Evolutionary conservation across 1,139 yeast genomes (phyloP), one percentile per base, ranked within the genome.

Genomic region (Saccharomyces hybrid): DNA sequence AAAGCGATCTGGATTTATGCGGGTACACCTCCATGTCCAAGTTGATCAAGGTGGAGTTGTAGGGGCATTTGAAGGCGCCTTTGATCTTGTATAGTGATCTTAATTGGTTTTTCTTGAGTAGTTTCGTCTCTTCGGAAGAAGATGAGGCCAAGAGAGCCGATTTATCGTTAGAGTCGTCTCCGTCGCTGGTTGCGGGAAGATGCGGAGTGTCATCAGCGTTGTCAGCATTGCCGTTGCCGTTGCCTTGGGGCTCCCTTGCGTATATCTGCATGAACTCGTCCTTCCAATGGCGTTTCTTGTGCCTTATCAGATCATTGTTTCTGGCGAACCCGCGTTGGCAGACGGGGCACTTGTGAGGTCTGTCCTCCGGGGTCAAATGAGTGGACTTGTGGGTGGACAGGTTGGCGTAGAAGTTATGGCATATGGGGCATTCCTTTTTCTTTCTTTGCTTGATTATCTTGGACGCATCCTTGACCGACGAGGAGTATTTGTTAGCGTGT

Each of bases 321-420:
- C 97, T 77, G 20, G 95, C 88, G 73, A 89, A 89, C 2, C 95
- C 95, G 55, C 96, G 79, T 50, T 78, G 77, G 69, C 97, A 89
- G 47, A 81, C 79, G 54, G 80, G 75, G 70, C 97, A 89, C 51
- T 81, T 76, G 67, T 84, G 90, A 0, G 95, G 95, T 54, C 93
- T 77, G 30, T 83, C 76, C 42, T 84, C 79, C 30, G 86, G 86
- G 56, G 83, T 81, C 53, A 86, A 70, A 68, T 89, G 96, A 14
- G 90, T 86, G 1, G 91, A 80, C 66, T 83, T 82, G 70, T 89
- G 96, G 3, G 96, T 88, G 31, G 93, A 89, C 62, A 89, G 74
- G 68, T 89, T 88, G 56, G 88, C 80, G 70, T 84, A 88, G 69
- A 75, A 83, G 54, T 84, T 77, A 60, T 80, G 80, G 70, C 97